Conservation (phyloP, 139 green algal genomes). For the Raphidocelis subcapitata region DNA sequence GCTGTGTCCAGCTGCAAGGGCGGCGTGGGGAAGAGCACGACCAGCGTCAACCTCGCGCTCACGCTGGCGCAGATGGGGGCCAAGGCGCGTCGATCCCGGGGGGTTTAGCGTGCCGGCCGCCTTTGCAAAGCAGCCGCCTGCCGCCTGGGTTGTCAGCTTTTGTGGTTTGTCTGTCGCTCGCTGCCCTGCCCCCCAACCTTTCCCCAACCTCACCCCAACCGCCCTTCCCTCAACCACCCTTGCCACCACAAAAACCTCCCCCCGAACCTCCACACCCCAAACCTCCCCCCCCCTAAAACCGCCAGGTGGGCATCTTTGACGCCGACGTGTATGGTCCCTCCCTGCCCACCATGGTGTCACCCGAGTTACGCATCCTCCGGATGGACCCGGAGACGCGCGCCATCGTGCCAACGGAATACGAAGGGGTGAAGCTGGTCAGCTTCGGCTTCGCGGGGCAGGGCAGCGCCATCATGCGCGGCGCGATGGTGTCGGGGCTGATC, state of each 20-base stretch:
- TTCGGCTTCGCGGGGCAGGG: slow-evolving; percentile 98
- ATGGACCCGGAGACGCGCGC: slow-evolving; percentile 83
- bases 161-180: too few relatives aligned
- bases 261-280: too few relatives aligned
- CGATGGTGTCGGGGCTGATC: slow-evolving; percentile 96
- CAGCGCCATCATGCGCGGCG: slow-evolving; percentile 96
- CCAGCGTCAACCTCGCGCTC: slow-evolving; percentile 96
- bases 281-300: background rate
- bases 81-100: slow-evolving; percentile 64
- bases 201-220: too few relatives aligned
- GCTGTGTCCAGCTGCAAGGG: slow-evolving; percentile 91
- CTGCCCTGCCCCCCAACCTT: too few relatives aligned
- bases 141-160: too few relatives aligned
- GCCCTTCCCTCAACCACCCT: too few relatives aligned
- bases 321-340: slow-evolving; percentile 97
- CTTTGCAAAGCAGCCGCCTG: too few relatives aligned
- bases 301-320: slow-evolving; percentile 95
- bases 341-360: slow-evolving; percentile 95
- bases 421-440: slow-evolving; percentile 95
- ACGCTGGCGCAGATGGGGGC: slow-evolving; percentile 94
- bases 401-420: slow-evolving; percentile 84
- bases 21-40: slow-evolving; percentile 96
- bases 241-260: too few relatives aligned
- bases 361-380: slow-evolving; percentile 69
- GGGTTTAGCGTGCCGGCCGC: too few relatives aligned